These are phyloP conservation scores for Penicillium nordicum DNA, from an alignment of 2,329 filamentous ascomycete genomes.

Conservation along the genomic window DNA sequence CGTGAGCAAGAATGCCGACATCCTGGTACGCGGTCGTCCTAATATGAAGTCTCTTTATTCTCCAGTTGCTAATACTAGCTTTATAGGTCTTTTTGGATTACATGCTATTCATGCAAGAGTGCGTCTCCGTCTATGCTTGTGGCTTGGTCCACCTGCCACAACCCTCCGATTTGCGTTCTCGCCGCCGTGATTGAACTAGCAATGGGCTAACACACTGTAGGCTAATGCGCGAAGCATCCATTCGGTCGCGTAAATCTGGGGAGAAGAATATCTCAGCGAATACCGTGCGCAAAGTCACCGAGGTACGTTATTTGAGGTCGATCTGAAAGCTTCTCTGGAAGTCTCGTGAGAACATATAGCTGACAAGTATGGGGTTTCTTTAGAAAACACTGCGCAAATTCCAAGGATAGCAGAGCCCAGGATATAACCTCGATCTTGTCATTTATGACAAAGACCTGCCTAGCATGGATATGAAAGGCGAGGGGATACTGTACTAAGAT, in stretches of 20 bases:
- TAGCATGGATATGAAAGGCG: neutral
- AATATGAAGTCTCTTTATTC: neutral
- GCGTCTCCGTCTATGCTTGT: slow-evolving; percentile 21
- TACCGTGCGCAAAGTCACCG: slow-evolving; percentile 72
- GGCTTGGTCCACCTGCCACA: neutral
- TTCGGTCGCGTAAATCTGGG: slow-evolving; percentile 69
- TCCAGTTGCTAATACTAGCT: neutral
- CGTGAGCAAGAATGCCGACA: slow-evolving; percentile 80
- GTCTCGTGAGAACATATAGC: neutral
- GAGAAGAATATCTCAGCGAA: slow-evolving; percentile 71
- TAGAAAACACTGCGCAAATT: slow-evolving; percentile 66
- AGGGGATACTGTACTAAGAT: neutral
- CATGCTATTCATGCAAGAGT: slow-evolving; percentile 72
- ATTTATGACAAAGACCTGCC: neutral
- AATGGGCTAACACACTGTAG: slow-evolving; percentile 41
- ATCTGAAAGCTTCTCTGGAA: neutral
- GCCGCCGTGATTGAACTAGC: neutral
- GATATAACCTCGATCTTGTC: neutral
- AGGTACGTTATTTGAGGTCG: slow-evolving; percentile 49
- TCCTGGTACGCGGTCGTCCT: slow-evolving; percentile 58
- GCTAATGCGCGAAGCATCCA: slow-evolving; percentile 74
- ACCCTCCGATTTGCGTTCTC: neutral
- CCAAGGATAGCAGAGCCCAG: slow-evolving; percentile 53
- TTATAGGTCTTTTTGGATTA: slow-evolving; percentile 78
- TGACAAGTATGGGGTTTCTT: slow-evolving; percentile 6